These are phyloP conservation scores for Penicillium waksmanii DNA, from an alignment of 495 filamentous ascomycete genomes.

Conservation along the genomic window DNA sequence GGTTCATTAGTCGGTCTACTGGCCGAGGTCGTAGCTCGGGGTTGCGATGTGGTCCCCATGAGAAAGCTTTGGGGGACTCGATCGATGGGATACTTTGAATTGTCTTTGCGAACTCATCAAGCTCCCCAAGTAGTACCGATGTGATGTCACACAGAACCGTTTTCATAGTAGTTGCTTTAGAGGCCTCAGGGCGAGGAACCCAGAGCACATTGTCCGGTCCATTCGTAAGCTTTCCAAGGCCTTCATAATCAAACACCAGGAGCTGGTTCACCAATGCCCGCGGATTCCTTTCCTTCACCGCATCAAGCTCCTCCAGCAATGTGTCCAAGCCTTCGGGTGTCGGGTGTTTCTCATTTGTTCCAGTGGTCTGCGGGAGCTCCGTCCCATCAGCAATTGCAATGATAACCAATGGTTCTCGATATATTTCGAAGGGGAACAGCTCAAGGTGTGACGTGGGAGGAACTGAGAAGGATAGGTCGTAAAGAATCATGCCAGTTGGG, in stretches of 20 bases:
- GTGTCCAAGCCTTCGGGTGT: conserved; percentile 58
- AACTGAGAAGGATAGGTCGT: conserved; percentile 81
- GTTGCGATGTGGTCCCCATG: conserved; percentile 50
- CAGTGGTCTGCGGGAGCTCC: conserved; percentile 53
- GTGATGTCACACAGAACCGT: conserved; percentile 93
- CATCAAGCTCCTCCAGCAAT: conserved; percentile 66
- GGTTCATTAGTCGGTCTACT: conserved; percentile 52
- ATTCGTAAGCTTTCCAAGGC: conserved; percentile 42
- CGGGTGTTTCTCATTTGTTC: conserved; percentile 28
- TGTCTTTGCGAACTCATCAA: conserved; percentile 83
- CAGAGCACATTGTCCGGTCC: conserved; percentile 60
- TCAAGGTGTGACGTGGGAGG: conserved; percentile 76
- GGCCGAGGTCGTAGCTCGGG: conserved; percentile 49
- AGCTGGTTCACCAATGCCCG: conserved; percentile 77
- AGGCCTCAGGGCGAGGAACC: conserved; percentile 72
- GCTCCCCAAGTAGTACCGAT: conserved; percentile 78
- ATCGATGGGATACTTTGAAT: conserved; percentile 79
- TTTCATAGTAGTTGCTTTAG: conserved; percentile 87
- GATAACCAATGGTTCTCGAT: conserved; percentile 76
- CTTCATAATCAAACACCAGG: conserved; percentile 73
- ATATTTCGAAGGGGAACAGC: conserved; percentile 83
- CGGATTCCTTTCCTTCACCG: conserved; percentile 63
- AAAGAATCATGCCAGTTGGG: conserved; percentile 84
- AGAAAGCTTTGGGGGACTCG: conserved; percentile 67
- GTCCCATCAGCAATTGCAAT: conserved; percentile 77